A percentile compares a stretch with the other conserved stretches of the same genome.
Evolutionary conservation across 2,329 filamentous ascomycete genomes (phyloP).

Genomic region (Fusarium pseudograminearum): DNA sequence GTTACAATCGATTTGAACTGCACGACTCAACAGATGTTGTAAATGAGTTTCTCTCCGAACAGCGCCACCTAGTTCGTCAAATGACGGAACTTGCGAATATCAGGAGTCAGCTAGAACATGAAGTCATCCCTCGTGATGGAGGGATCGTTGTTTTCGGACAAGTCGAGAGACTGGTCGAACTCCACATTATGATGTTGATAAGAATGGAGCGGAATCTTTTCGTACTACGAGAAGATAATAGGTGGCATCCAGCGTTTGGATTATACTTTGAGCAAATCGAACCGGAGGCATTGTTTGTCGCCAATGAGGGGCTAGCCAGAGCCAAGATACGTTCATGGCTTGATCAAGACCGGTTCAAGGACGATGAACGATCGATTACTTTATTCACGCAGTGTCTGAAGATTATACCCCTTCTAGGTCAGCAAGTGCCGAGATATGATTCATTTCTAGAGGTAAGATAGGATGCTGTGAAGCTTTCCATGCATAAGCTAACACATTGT

Average conservation of each 20-base stretch:
- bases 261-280: background rate
- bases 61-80: background rate
- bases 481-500: background rate
- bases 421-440: background rate
- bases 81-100: background rate
- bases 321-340: background rate
- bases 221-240: background rate
- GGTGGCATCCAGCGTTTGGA: background rate
- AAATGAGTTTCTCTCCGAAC: background rate
- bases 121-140: background rate
- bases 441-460: background rate
- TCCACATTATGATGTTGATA: background rate
- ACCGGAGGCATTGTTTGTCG: background rate
- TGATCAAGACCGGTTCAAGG: background rate
- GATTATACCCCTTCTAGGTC: background rate
- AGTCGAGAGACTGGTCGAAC: background rate
- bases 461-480: background rate
- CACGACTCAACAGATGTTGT: background rate
- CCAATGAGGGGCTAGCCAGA: background rate
- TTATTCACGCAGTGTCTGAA: background rate
- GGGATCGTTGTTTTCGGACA: background rate
- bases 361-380: background rate
- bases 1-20: background rate
- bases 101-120: accelerated
- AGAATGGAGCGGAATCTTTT: background rate